Evolutionary conservation across 805 yeast genomes (phyloP), one percentile per base, ranked within the genome.

Genomic region (Candida incommunis): DNA sequence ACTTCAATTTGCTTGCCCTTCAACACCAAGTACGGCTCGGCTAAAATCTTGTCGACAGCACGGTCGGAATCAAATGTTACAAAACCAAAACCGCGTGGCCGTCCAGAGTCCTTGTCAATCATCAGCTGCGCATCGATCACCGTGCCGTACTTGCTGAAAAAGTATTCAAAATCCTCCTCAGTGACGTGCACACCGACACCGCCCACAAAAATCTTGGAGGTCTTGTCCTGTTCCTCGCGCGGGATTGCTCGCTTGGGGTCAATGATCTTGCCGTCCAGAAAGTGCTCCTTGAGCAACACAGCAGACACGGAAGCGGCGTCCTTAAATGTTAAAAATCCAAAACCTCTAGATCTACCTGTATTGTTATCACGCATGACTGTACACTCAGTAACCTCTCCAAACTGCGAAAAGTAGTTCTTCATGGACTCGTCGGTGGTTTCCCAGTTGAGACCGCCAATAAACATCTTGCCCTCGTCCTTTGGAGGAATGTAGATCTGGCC

Each of bases 211-310:
- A 90, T 88, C 67, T 90, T 90, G 54, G 96, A 95, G 16, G 95
- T 86, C 61, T 83, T 84, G 60, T 88, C 96, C 64, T 90, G 98
- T 63, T 90, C 96, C 60, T 90, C 96, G 62, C 85, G 82, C 27
- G 97, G 96, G 56, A 90, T 90, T 22, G 98, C 96, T 57, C 97
- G 76, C 63, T 90, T 90, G 34, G 98, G 97, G 61, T 90, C 98
- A 60, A 90, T 92, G 48, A 90, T 82, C 64, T 90, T 90, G 51
- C 97, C 97, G 59, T 90, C 98, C 43, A 90, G 68, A 45, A 85
- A 76, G 61, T 90, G 98, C 58, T 83, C 92, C 49, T 82, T 78
- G 52, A 77, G 78, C 54, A 90, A 73, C 45, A 90, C 97, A 52
- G 76, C 82, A 58, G 84, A 90, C 29, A 90, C 97, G 37, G 92